phyloP scores from a whole-genome alignment of 192 early-diverging fungal species.

The Linnemannia zychae region DNA sequence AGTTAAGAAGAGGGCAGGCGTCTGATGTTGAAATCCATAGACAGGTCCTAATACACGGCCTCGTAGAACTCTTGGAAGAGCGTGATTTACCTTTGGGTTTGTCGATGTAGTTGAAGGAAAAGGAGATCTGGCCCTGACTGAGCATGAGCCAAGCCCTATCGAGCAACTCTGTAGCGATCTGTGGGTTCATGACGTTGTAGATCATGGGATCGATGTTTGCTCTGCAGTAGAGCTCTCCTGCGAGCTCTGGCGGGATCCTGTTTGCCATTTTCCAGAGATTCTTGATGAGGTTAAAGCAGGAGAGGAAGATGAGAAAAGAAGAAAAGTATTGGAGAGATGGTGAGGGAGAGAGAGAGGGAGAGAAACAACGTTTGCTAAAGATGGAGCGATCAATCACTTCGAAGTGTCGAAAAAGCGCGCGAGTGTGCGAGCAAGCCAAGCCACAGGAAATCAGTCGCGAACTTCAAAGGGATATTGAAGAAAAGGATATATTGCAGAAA shows the following conservation, averaged over 20 bases:
- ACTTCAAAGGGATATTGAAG: too few species aligned
- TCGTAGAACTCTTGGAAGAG: too few species aligned
- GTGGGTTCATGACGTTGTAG: constrained; percentile 39
- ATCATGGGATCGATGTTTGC: constrained; percentile 51
- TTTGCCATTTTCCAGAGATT: constrained; percentile 12
- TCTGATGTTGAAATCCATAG: background rate
- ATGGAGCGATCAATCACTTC: background rate
- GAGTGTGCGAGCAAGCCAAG: background rate
- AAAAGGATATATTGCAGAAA: too few species aligned
- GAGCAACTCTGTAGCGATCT: constrained; percentile 37
- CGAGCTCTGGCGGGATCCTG: constrained; percentile 46
- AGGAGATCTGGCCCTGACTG: constrained; percentile 40
- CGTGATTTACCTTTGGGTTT: constrained; percentile 44
- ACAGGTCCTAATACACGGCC: too few species aligned
- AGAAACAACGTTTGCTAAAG: background rate
- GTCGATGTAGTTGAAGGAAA: constrained; percentile 55
- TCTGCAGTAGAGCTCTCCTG: constrained; percentile 49
- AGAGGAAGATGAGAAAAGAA: background rate
- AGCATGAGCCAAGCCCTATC: constrained; percentile 46
- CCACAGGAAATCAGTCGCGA: background rate
- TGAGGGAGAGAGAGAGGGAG: background rate
- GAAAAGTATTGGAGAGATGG: background rate
- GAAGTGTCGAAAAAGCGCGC: background rate
- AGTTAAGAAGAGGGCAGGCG: background rate
- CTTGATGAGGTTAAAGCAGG: background rate